Evolutionary conservation across 2,329 filamentous ascomycete species (phyloP).

Genomic region (Periconia sp.): DNA sequence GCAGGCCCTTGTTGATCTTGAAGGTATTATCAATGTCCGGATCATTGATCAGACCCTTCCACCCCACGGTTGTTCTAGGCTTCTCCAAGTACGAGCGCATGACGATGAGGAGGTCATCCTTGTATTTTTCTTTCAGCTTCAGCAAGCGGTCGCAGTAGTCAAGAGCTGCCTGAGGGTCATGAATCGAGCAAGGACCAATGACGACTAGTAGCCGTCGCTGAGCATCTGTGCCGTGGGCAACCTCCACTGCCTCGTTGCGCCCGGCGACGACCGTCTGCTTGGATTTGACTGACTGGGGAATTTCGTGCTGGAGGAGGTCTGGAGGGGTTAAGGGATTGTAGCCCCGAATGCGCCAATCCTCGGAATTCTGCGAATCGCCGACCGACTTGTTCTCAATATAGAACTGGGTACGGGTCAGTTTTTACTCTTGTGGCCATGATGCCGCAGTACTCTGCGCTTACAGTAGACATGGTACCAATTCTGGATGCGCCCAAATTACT

Average conservation of each 20-base stretch:
- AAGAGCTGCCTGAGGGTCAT: slow-evolving; percentile 88
- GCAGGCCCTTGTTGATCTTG: slow-evolving; percentile 97
- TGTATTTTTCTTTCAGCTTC: slow-evolving; percentile 83
- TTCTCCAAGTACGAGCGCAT: slow-evolving; percentile 99
- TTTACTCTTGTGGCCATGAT: slow-evolving; percentile 16
- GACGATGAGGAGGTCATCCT: slow-evolving; percentile 88
- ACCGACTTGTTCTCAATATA: slow-evolving; percentile 58
- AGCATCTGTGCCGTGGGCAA: slow-evolving; percentile 65
- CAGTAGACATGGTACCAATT: slow-evolving; percentile 31
- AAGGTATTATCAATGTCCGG: slow-evolving; percentile 98
- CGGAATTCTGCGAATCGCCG: slow-evolving; percentile 55
- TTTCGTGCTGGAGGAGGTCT: slow-evolving; percentile 93
- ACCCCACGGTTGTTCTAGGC: slow-evolving; percentile 95
- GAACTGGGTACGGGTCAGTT: slow-evolving; percentile 48
- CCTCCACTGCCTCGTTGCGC: slow-evolving; percentile 65
- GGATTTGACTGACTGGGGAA: slow-evolving; percentile 62
- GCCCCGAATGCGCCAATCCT: slow-evolving; percentile 68
- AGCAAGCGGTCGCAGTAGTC: slow-evolving; percentile 90
- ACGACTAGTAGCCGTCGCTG: slow-evolving; percentile 73
- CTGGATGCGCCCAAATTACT: neutral
- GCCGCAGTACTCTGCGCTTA: slow-evolving; percentile 16
- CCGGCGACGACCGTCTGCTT: slow-evolving; percentile 64
- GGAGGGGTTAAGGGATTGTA: slow-evolving; percentile 94
- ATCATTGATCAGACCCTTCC: slow-evolving; percentile 99
- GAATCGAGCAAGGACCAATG: slow-evolving; percentile 95